A percentile compares a stretch with the other conserved stretches of the same genome.
These are phyloP conservation scores for Myochromella boudieri DNA, from an alignment of 768 basidiomycete genomes.

Conservation along the genomic window DNA sequence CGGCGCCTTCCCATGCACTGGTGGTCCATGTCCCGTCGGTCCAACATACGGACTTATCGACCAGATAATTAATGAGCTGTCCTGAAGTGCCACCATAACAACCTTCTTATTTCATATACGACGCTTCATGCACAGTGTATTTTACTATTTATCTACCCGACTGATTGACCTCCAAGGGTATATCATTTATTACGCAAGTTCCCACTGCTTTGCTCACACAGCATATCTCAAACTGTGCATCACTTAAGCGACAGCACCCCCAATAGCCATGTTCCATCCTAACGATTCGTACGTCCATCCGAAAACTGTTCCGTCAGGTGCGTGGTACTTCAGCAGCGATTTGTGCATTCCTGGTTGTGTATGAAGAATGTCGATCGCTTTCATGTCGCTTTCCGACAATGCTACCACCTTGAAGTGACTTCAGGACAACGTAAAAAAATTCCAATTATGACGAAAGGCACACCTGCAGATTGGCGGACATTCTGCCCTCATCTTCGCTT, in stretches of 20 bases:
- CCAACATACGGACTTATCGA: too few relatives aligned
- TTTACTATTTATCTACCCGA: too few relatives aligned
- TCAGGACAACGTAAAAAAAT: slow-evolving; percentile 7
- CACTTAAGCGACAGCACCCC: slow-evolving; percentile 25
- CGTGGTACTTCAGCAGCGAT: slow-evolving; percentile 25
- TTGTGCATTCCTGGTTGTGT: slow-evolving; percentile 38
- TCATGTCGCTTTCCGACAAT: slow-evolving; percentile 36
- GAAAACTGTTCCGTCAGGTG: slow-evolving; percentile 29
- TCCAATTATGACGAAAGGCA: not conserved
- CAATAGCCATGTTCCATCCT: slow-evolving; percentile 39
- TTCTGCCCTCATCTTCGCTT: slow-evolving; percentile 45
- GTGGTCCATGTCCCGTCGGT: too few relatives aligned
- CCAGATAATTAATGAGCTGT: too few relatives aligned
- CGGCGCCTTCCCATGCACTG: too few relatives aligned
- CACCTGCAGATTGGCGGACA: slow-evolving; percentile 48
- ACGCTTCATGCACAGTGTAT: too few relatives aligned
- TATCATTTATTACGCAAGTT: too few relatives aligned
- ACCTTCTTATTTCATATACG: too few relatives aligned
- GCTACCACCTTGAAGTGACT: slow-evolving; percentile 30
- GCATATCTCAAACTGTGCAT: too few relatives aligned
- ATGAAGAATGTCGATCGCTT: slow-evolving; percentile 40
- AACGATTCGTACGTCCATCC: slow-evolving; percentile 47
- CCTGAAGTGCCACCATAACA: too few relatives aligned
- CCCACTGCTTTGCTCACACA: too few relatives aligned
- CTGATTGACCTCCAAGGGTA: too few relatives aligned